Evolutionary conservation across 768 basidiomycete genomes (phyloP), one percentile per base, ranked within the genome.

Genomic region (Sporobolomyces roseus): DNA sequence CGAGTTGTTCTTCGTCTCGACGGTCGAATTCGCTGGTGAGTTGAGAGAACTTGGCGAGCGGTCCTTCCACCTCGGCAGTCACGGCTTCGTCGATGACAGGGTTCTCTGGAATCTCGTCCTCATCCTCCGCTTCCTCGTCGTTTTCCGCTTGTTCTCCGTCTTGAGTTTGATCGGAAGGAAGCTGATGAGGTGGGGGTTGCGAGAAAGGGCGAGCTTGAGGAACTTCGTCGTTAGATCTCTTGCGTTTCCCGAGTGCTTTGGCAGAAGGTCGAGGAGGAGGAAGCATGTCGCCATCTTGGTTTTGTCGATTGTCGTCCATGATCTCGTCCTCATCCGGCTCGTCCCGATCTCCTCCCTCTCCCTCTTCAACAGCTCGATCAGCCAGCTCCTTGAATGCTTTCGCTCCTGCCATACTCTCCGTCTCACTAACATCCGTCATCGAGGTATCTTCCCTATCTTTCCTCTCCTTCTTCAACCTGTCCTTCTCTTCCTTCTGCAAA

Each of bases 51-150:
- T 21, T 83, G 78, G 60, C 86, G 35, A 93, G 81, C 74, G 86
- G 87, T 2, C 81, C 83, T 1, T 85, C 80, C 1, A 93, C 86
- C 77, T 91, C 90, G 65, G 86, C 84, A 0, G 58, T 48, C 2
- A 60, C 58, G 17, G 58, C 58, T 33, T 48, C 29, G 45, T 60
- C 58, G 45, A 60, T 3, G 33, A 85, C 83, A 27, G 92, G 83
- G 3, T 82, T 84, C 33, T 87, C 85, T 5, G 92, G 83, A 2
- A 82, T 83, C 33, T 87, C 85, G 9, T 9, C 38, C 38, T 86
- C 83, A 17, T 41, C 38, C 38, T 41, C 38, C 17, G 10, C 38
- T 41, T 17, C 38, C 17, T 17, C 83, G 35, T 91, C 89, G 2
- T 73, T 19, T 79, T 58, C 48, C 3, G 33, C 61, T n/a, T 70